phyloP scores from a whole-genome alignment of 129 eudicot species.

The Silybum marianum region DNA sequence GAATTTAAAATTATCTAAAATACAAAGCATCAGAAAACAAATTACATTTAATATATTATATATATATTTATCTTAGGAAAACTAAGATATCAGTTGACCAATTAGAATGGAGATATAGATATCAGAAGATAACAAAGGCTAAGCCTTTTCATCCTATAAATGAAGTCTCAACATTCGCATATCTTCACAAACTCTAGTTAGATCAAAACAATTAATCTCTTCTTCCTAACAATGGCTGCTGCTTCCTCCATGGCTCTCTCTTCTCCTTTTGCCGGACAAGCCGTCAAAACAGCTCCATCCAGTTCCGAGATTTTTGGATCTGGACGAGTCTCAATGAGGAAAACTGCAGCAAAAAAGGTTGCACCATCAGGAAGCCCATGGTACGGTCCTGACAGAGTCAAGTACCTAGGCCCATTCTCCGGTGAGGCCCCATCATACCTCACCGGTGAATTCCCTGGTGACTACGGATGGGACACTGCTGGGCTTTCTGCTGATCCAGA shows the following conservation, averaged over 20 bases:
- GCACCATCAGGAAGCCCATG: conserved; percentile 58
- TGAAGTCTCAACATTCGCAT: conserved; percentile 10
- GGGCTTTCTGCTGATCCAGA: conserved; percentile 78
- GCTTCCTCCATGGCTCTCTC: conserved; percentile 65
- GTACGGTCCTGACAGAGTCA: conserved; percentile 78
- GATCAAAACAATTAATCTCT: not conserved
- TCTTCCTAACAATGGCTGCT: conserved; percentile 52
- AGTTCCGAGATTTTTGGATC: conserved; percentile 40
- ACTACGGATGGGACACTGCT: conserved; percentile 78
- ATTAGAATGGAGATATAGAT: conserved; percentile 37
- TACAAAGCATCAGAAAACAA: too few species aligned
- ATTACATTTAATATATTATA: too few species aligned
- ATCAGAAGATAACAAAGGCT: conserved; percentile 33
- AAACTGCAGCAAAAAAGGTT: conserved; percentile 30
- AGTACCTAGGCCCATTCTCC: conserved; percentile 80
- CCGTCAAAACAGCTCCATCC: conserved; percentile 48
- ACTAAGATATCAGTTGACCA: conserved; percentile 36
- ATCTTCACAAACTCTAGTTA: conserved; percentile 10
- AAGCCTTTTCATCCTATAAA: conserved; percentile 27
- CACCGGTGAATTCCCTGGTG: conserved; percentile 79
- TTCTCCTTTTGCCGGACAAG: conserved; percentile 59
- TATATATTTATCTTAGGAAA: too few species aligned
- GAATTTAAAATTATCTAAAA: too few species aligned
- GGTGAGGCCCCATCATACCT: conserved; percentile 78
- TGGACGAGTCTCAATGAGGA: conserved; percentile 64